phyloP scores from a whole-genome alignment of 176 grass and related monocot genomes.

The Carex kokanica region DNA sequence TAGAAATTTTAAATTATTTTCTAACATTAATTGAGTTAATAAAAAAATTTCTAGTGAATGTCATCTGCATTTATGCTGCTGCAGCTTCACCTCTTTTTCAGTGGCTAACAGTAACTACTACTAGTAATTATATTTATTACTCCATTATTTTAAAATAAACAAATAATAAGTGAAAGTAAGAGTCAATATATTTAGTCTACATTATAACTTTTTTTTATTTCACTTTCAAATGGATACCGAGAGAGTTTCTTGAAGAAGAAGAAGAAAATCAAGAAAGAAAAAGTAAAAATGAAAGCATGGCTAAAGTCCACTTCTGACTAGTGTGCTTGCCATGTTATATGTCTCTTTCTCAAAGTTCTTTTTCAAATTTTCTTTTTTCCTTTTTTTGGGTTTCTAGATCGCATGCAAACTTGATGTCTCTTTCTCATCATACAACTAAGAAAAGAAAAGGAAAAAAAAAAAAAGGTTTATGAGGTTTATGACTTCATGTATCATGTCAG shows the following conservation, averaged over 20 bases:
- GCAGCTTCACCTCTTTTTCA: not conserved
- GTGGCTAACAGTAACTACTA: not conserved
- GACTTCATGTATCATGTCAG: not conserved
- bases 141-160: not conserved
- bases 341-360: not conserved
- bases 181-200: not conserved
- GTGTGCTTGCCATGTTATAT: constrained; percentile 21
- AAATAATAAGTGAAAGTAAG: not conserved
- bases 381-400: not conserved
- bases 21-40: not conserved
- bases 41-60: not conserved
- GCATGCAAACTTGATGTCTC: constrained; percentile 1
- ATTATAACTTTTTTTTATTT: not conserved
- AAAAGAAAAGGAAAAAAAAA: not conserved
- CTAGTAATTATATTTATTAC: not conserved
- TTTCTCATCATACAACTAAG: not conserved
- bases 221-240: not conserved
- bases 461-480: not conserved
- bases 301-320: not conserved
- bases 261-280: not conserved
- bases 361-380: not conserved
- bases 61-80: not conserved
- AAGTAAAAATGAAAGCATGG: not conserved
- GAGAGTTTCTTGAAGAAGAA: not conserved
- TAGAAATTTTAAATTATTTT: not conserved